Conservation (phyloP, 208 protist genomes). For the Spongospora subterranea region DNA sequence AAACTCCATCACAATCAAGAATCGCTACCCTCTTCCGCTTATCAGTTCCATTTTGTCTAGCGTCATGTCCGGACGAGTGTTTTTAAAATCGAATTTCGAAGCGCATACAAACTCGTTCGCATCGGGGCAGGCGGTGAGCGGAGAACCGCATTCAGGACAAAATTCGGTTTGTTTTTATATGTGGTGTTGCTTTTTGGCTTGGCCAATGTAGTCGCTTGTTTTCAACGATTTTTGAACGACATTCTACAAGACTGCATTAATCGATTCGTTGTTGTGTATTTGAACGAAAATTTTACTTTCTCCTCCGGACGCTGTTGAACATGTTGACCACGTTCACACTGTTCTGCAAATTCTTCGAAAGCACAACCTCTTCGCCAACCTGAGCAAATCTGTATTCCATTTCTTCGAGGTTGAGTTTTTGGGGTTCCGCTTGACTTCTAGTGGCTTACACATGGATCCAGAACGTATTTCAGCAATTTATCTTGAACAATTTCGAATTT, state of each 20-base stretch:
- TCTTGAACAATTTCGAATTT: not conserved
- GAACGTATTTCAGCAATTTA: not conserved
- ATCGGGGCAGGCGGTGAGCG: not conserved
- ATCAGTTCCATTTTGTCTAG: not conserved
- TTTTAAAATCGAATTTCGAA: slow-evolving; percentile 41
- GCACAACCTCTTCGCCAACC: not conserved
- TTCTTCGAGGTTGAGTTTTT: slow-evolving; percentile 20
- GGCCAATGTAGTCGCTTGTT: not conserved
- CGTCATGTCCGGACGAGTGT: not conserved
- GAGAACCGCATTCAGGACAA: slow-evolving; percentile 5
- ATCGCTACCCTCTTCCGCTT: slow-evolving; percentile 51
- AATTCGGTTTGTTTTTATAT: slow-evolving; percentile 46
- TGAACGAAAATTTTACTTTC: slow-evolving; percentile 28
- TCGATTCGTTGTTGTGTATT: slow-evolving; percentile 21
- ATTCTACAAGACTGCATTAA: slow-evolving; percentile 13
- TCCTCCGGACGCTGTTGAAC: not conserved
- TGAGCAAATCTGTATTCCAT: slow-evolving; percentile 35
- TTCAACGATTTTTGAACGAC: slow-evolving; percentile 57
- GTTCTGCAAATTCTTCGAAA: slow-evolving; percentile 1
- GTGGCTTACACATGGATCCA: not conserved
- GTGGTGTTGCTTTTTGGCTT: slow-evolving; percentile 47
- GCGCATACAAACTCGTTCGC: slow-evolving; percentile 49
- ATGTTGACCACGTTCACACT: slow-evolving; percentile 15
- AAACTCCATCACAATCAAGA: slow-evolving; percentile 32
- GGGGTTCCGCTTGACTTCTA: not conserved